Base-by-base conservation (phyloP, 257 asterid species). In the Buddleja alternifolia region DNA sequence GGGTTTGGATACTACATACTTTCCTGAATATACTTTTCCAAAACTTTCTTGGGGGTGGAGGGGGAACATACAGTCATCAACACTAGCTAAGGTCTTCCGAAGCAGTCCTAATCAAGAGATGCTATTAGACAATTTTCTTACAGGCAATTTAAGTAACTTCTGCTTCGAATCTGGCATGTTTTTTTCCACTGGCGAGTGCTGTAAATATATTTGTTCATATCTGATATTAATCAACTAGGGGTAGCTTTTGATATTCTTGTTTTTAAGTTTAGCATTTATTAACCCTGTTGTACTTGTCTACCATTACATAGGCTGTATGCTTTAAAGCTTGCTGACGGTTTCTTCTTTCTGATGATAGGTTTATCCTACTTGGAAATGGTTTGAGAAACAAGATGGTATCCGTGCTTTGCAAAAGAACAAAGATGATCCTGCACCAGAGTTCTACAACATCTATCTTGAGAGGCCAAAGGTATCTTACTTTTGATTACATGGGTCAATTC, bases 361-460 rank as follows among this genome's bases (percentile, higher is more conserved):
- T 70, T 94, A 94, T 85, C 99, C 99, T 42, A 84, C 97, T 17
- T 94, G 99, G 99, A 94, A 91, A 79, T 94, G 99, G 99, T 89
- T 81, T 75, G 99, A 94, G 80, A 94, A 94, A 74, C 99, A 94
- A 86, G 99, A 94, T 68, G 99, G 99, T 55, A 94, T 94, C 70
- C 97, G 96, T 60, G 83, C 97, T 74, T 77, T 94, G 84, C 99
- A 94, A 76, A 91, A 86, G 80, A 91, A 91, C 73, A 87, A 78
- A 72, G 86, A 89, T 39, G 99, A 94, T 75, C 96, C 97, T 53
- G 97, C 95, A 67, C 97, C 99, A 20, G 99, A 94, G 81, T 94
- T 94, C 75, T 94, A 94, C 81, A 94, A 94, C 84, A 94, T 94
- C 75, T 81, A 87, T 84, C 92, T 94, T 39, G 99, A 94, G 84